Conservation (phyloP, 2,329 filamentous ascomycete genomes). For the Chalaropsis ovoidea region DNA sequence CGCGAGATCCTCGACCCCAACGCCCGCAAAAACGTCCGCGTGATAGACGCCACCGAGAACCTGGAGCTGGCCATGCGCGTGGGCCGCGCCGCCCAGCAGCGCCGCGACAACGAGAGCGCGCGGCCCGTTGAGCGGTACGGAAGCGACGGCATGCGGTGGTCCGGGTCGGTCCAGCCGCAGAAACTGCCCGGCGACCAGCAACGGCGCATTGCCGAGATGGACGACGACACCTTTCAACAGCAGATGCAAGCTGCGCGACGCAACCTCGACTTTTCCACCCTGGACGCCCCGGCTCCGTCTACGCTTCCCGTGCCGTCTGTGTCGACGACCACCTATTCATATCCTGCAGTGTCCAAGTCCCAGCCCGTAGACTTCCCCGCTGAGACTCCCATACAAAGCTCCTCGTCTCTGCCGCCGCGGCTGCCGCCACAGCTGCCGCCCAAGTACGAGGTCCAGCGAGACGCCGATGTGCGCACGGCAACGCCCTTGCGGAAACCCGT, state of each 20-base stretch:
- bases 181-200: slow-evolving; percentile 27
- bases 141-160: slow-evolving; percentile 39
- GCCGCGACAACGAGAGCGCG: slow-evolving; percentile 45
- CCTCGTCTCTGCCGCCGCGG: slow-evolving; percentile 31
- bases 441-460: slow-evolving; percentile 28
- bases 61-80: slow-evolving; percentile 66
- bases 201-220: slow-evolving; percentile 20
- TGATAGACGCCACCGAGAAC: slow-evolving; percentile 61
- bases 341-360: slow-evolving; percentile 48
- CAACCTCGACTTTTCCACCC: slow-evolving; percentile 34
- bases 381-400: slow-evolving; percentile 25
- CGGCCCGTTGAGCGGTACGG: slow-evolving; percentile 39
- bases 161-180: slow-evolving; percentile 28
- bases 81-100: slow-evolving; percentile 59
- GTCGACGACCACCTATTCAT: slow-evolving; percentile 31
- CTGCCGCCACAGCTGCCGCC: slow-evolving; percentile 29
- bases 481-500: slow-evolving; percentile 10
- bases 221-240: slow-evolving; percentile 38
- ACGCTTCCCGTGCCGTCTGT: slow-evolving; percentile 19
- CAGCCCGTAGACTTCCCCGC: slow-evolving; percentile 39
- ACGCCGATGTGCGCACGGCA: slow-evolving; percentile 1
- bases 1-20: slow-evolving; percentile 30
- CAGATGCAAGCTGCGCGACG: slow-evolving; percentile 47
- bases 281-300: slow-evolving; percentile 29
- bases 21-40: slow-evolving; percentile 35